Conservation (phyloP, 2,329 filamentous ascomycete species). For the Daldinia sp. region DNA sequence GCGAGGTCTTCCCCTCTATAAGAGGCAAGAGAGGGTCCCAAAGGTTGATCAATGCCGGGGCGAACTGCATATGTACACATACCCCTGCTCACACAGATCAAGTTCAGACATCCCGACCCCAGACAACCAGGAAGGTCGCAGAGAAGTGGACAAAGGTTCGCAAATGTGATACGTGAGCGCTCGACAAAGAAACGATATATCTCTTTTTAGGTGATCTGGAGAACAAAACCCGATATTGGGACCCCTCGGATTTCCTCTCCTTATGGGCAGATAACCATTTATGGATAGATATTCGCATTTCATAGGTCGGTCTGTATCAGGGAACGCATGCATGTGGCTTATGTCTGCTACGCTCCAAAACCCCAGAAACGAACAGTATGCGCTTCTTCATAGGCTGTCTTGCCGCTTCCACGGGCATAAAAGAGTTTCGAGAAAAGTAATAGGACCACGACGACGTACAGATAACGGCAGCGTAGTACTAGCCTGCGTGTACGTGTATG, state of each 20-base stretch:
- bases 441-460: conserved; percentile 31
- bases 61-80: conserved; percentile 20
- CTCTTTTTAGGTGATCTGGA: not conserved
- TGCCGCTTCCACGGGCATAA: conserved; percentile 26
- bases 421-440: conserved; percentile 29
- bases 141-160: conserved; percentile 12
- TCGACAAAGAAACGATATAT: conserved; percentile 12
- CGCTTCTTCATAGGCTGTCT: conserved; percentile 22
- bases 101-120: conserved; percentile 2
- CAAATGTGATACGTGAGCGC: conserved; percentile 8
- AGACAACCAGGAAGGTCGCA: not conserved
- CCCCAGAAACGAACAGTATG: not conserved
- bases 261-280: not conserved
- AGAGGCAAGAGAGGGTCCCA: conserved; percentile 14
- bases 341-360: conserved; percentile 9
- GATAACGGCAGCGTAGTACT: conserved; percentile 20
- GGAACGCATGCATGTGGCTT: conserved; percentile 17
- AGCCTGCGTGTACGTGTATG: not conserved
- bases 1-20: conserved; percentile 23
- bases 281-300: not conserved
- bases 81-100: conserved; percentile 18
- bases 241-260: not conserved
- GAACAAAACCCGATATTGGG: not conserved
- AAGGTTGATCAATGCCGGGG: conserved; percentile 30
- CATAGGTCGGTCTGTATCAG: not conserved